Base-by-base conservation (phyloP, 1,139 yeast species). In the Geotrichum citri-aurantii region DNA sequence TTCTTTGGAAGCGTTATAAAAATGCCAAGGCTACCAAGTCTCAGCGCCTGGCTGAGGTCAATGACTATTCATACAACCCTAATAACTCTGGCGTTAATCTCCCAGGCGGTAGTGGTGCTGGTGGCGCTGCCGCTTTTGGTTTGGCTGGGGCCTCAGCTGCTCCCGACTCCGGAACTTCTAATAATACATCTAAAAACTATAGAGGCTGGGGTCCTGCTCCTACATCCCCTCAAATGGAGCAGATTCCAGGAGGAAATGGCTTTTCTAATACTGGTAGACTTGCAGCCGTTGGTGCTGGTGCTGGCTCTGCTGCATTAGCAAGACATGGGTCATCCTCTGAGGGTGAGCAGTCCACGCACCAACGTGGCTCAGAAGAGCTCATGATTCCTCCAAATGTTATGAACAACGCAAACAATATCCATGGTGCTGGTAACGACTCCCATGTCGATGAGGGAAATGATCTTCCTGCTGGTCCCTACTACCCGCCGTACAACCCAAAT, bases 171-270 rank as follows among this genome's bases (percentile, higher is more conserved):
- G 44, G 44, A 7, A 44, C 44, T 10, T 42, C 23, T 8, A 27
- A 21, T 10, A 11, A 23, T n/a, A 33, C 37, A 26, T 33, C 44
- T 4, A 59, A 49, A 31, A 59, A 59, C 47, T 59, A 59, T 50
- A 47, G 62, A 33, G 62, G 62, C 26, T 59, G 62, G 62, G 62
- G 62, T 10, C 62, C 62, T 3, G 55, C 59, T 21, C 62, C 62
- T 2, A 53, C 56, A 8, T 55, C 54, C 14, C 55, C 60, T 4
- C 57, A 57, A 24, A 57, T 57, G 59, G 59, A 57, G 29, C 59
- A 57, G 12, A 12, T 57, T 17, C 55, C 56, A 4, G 40, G 48
- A 10, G 52, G 52, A 8, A 27, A 24, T 11, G 47, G 31, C 37
- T 44, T 29, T 11, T 31, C 42, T 37, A 33, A 24, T 19, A 14